These are phyloP conservation scores for Ichthyophonus hoferi DNA, from an alignment of 208 protist genomes.

Conservation along the genomic window DNA sequence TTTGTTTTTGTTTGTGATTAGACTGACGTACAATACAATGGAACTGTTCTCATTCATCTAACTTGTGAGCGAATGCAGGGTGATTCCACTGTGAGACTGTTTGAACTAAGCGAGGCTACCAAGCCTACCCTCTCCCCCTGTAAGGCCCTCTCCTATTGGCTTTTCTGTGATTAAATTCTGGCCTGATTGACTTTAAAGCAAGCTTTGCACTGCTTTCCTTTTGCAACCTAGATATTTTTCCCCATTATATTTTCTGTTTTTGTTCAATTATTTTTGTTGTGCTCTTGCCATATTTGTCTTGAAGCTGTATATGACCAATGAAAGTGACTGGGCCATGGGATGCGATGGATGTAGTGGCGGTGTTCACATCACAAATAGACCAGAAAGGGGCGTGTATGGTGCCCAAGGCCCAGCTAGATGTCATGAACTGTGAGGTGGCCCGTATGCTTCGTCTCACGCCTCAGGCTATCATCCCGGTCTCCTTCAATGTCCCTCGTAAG, in stretches of 20 bases:
- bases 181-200: too few relatives aligned
- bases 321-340: too few relatives aligned
- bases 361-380: background rate
- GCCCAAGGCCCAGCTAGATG: background rate
- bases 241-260: too few relatives aligned
- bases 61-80: background rate
- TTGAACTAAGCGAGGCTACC: background rate
- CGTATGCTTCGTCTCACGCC: constrained; percentile 9
- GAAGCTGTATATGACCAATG: too few relatives aligned
- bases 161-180: too few relatives aligned
- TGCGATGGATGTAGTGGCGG: background rate
- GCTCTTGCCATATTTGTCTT: too few relatives aligned
- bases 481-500: constrained; percentile 14
- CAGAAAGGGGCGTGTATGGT: background rate
- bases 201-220: too few relatives aligned
- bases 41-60: background rate
- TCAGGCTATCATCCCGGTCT: background rate
- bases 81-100: constrained; percentile 14
- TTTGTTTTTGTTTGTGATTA: too few relatives aligned
- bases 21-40: too few relatives aligned
- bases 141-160: background rate
- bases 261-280: too few relatives aligned
- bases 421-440: constrained; percentile 6
- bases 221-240: too few relatives aligned
- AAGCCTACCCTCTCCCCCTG: background rate